Base-by-base conservation (phyloP, 2,329 filamentous ascomycete species). In the Neofusicoccum laricinum region DNA sequence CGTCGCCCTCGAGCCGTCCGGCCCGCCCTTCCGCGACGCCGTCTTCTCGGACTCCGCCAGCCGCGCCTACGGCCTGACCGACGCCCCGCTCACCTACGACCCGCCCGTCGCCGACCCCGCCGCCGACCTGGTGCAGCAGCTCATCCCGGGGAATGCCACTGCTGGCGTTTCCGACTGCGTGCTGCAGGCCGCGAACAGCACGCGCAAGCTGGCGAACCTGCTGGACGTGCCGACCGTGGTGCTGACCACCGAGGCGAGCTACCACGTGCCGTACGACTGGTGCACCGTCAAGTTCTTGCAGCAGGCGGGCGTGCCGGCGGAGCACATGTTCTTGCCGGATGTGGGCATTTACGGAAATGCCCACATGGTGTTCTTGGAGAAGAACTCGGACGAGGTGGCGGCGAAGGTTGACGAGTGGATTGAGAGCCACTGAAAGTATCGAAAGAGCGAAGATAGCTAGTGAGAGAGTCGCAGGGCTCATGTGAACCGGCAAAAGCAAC, bases 1-100 rank as follows among this genome's bases (percentile, higher is more conserved):
- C 19, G 71, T 88, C 1, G 76, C 80, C 0, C 6, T 66, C 21
- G 65, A 66, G 53, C 65, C 61, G 1, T 34, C 61, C 7, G 65
- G 61, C 7, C 61, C 61, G 25, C 65, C 65, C 25, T 66, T 66
- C 49, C 30, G 46, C 50, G 58, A 65, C 34, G 45, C 51, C 17
- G 53, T 61, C 30, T 66, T 66, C 48, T 55, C 49, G 6, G 11
- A 17, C 3, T 6, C 25, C 12, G 50, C 50, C 8, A 17, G 30
- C 12, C n/a, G 61, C 11, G 12, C 53, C 3, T 66, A 63, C 36
- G 61, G 65, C 14, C 19, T 66, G n/a, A 64, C 65, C 2, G 61
- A 61, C 19, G 45, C 48, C 15, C 61, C 51, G 19, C 12, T 61
- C 34, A 61, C 53, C 2, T 66, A 55, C 38, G 57, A 65, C 15